Conservation (phyloP, 2,329 filamentous ascomycete species). For the Claviceps capensis region DNA sequence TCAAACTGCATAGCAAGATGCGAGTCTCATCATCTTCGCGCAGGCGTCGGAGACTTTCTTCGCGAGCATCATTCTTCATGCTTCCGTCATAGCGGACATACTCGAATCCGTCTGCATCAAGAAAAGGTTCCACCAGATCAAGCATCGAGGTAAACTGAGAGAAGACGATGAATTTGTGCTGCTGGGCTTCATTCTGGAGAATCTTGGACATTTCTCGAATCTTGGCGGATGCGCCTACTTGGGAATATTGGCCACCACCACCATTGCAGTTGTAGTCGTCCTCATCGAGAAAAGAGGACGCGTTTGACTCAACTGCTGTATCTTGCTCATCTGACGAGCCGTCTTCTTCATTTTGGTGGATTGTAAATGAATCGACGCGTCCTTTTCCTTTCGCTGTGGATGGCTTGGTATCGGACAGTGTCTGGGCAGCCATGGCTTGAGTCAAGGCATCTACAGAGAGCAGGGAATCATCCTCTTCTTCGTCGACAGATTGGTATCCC, state of each 20-base stretch:
- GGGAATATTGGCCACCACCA: conserved; percentile 16
- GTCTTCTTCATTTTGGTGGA: conserved; percentile 15
- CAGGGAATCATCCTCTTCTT: conserved; percentile 19
- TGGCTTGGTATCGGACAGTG: conserved; percentile 15
- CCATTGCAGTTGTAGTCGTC: conserved; percentile 16
- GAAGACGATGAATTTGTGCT: conserved; percentile 97
- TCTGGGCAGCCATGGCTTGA: conserved; percentile 23
- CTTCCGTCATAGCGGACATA: conserved; percentile 87
- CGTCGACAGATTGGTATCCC: conserved; percentile 13
- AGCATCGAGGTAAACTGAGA: conserved; percentile 98
- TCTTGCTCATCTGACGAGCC: conserved; percentile 17
- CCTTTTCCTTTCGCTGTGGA: not conserved
- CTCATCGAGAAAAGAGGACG: conserved; percentile 9
- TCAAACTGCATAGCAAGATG: conserved; percentile 81
- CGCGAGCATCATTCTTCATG: conserved; percentile 87
- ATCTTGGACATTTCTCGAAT: conserved; percentile 76
- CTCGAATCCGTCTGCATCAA: conserved; percentile 57
- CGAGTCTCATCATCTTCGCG: conserved; percentile 62
- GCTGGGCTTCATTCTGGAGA: conserved; percentile 58
- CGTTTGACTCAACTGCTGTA: conserved; percentile 28
- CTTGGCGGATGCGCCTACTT: conserved; percentile 68
- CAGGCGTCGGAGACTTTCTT: conserved; percentile 68
- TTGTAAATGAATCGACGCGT: conserved; percentile 17
- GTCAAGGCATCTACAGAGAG: conserved; percentile 23
- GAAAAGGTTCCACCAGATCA: conserved; percentile 85